Conservation (phyloP, 2,329 filamentous ascomycete genomes). For the Botrytis porri region DNA sequence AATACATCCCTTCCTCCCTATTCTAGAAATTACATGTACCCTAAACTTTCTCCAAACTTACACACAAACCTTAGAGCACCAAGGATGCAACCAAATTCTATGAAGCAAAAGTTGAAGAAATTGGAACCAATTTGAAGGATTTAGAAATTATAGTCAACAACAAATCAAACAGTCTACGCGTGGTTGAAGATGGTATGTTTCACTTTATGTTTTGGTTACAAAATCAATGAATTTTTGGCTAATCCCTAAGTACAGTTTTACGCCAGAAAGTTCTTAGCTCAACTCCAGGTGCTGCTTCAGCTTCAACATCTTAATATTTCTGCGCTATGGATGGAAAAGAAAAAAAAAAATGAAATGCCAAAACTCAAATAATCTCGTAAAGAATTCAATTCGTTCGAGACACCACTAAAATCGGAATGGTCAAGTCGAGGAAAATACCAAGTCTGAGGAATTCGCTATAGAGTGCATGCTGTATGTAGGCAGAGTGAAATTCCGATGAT, state of each 20-base stretch:
- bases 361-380: conserved; percentile 22
- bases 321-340: neutral
- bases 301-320: conserved; percentile 36
- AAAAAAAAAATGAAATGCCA: neutral
- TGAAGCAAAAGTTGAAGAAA: conserved; percentile 62
- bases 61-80: conserved; percentile 43
- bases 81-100: conserved; percentile 66
- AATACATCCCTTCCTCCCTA: neutral
- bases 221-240: conserved; percentile 19
- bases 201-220: neutral
- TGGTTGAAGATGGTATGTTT: conserved; percentile 78
- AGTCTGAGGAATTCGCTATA: neutral
- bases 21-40: neutral
- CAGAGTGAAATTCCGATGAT: neutral
- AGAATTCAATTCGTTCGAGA: neutral
- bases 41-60: neutral
- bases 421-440: neutral
- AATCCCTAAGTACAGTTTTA: conserved; percentile 42
- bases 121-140: conserved; percentile 62
- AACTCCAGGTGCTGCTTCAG: conserved; percentile 40
- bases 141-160: conserved; percentile 65
- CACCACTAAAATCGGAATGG: neutral
- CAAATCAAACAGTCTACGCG: conserved; percentile 80
- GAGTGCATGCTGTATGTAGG: too few relatives aligned
- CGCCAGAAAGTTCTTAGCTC: conserved; percentile 51